A percentile compares a stretch with the other conserved stretches of the same genome.
Conservation (phyloP, 768 basidiomycete species). For the Auricularia sp. region DNA sequence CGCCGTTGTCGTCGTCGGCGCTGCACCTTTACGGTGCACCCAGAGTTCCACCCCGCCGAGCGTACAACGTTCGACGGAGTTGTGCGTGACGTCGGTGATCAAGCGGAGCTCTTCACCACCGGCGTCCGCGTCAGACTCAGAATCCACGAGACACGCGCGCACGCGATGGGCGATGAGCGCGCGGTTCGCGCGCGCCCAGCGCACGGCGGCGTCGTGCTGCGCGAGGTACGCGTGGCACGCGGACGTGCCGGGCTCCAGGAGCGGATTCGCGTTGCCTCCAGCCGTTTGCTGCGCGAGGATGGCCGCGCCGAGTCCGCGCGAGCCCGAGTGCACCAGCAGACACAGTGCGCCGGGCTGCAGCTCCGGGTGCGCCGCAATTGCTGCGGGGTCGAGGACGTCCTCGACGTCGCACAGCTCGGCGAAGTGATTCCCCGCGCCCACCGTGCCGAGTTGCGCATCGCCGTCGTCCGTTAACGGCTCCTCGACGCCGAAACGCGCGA, state of each 20-base stretch:
- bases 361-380: slow-evolving; percentile 13
- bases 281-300: slow-evolving; percentile 22
- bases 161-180: slow-evolving; percentile 30
- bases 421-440: slow-evolving; percentile 31
- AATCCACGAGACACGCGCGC: slow-evolving; percentile 19
- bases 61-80: slow-evolving; percentile 14
- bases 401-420: slow-evolving; percentile 27
- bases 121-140: not conserved
- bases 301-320: slow-evolving; percentile 26
- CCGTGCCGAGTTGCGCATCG: slow-evolving; percentile 21
- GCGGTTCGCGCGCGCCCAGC: slow-evolving; percentile 30
- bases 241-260: slow-evolving; percentile 21
- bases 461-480: slow-evolving; percentile 18
- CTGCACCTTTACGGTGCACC: slow-evolving; percentile 31
- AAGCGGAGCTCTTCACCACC: slow-evolving; percentile 14
- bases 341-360: slow-evolving; percentile 20
- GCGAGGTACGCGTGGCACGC: slow-evolving; percentile 22
- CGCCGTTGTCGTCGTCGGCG: slow-evolving; percentile 12
- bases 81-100: slow-evolving; percentile 29
- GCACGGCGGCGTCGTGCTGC: slow-evolving; percentile 27
- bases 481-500: slow-evolving; percentile 21
- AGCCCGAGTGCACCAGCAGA: slow-evolving; percentile 29
- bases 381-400: slow-evolving; percentile 18
- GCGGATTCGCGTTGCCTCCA: slow-evolving; percentile 23
- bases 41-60: slow-evolving; percentile 16